Evolutionary conservation across 176 grass and related monocot genomes (phyloP), one percentile per base, ranked within the genome.

Genomic region (Zoysia japonica): DNA sequence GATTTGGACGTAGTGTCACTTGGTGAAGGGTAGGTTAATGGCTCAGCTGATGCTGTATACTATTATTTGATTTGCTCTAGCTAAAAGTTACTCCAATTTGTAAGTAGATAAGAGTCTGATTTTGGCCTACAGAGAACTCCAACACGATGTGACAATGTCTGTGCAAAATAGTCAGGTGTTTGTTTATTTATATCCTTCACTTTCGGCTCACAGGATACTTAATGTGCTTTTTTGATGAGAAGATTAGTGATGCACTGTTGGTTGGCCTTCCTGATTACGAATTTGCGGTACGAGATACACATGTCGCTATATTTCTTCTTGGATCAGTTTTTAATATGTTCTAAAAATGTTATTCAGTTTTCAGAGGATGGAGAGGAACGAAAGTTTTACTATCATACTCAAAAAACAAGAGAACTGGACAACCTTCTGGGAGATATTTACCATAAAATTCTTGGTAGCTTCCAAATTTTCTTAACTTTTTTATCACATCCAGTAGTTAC

Each of bases 381-480:
- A 85, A 97, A 63, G 62, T 97, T 90, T 72, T 97, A 92, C 83
- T 97, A 97, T 87, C 94, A 92, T 87, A 97, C 94, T 70, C 85
- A 88, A 78, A 97, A 88, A 80, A 97, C 94, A 53, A 97, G 87
- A 90, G 94, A 97, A 85, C 83, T 97, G 75, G 94, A 97, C 79
- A 92, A 92, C 63, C 91, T 97, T 90, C 91, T 94, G 78, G 94
- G 94, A 77, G 94, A 97, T 85, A 94, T 97, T 82, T 97, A 94
- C 78, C 94, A 97, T 87, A 97, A 97, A 94, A 97, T 97, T 90
- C 94, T 97, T 65, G 94, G 94, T 97, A 97, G 46, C 62, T 75
- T 75, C 39, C 67, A 60, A 5, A 28, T 13, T 87, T 74, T 62
- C 5, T 59, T 56, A 65, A 71, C 62, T 63, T 61, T 28, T 75